These are phyloP conservation scores for Trichoderma afroharzianum DNA, from an alignment of 2,329 filamentous ascomycete species.

Conservation along the genomic window DNA sequence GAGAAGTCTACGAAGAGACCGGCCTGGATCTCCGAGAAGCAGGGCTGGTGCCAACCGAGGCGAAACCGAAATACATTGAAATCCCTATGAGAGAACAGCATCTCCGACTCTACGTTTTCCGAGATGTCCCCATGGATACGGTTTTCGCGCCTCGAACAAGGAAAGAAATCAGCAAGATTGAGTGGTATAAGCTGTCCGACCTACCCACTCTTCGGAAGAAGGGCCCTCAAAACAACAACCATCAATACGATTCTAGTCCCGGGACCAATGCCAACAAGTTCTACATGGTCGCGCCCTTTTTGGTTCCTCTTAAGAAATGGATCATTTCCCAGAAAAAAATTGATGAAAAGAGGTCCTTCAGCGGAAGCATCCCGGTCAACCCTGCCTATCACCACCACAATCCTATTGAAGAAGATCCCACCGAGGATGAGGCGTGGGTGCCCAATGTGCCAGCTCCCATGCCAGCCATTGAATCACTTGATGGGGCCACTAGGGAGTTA, in stretches of 20 bases:
- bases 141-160: slow-evolving; percentile 85
- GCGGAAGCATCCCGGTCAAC: slow-evolving; percentile 37
- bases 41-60: slow-evolving; percentile 68
- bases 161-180: slow-evolving; percentile 96
- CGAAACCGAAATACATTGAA: slow-evolving; percentile 77
- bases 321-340: slow-evolving; percentile 77
- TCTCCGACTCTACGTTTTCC: slow-evolving; percentile 87
- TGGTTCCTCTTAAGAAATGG: slow-evolving; percentile 84
- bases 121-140: slow-evolving; percentile 81
- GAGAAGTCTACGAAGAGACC: slow-evolving; percentile 95
- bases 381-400: slow-evolving; percentile 41
- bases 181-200: slow-evolving; percentile 89
- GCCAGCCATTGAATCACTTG: slow-evolving; percentile 44
- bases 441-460: slow-evolving; percentile 31
- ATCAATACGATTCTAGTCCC: slow-evolving; percentile 54
- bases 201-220: slow-evolving; percentile 79
- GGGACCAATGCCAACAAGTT: slow-evolving; percentile 75
- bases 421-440: slow-evolving; percentile 58
- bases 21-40: slow-evolving; percentile 77
- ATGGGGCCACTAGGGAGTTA: slow-evolving; percentile 50
- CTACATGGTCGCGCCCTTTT: slow-evolving; percentile 96
- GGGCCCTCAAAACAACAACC: slow-evolving; percentile 40
- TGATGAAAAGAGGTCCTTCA: slow-evolving; percentile 51
- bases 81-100: slow-evolving; percentile 90
- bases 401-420: slow-evolving; percentile 51